Percentiles rank a stretch among this genome's conserved stretches.
These are phyloP conservation scores for Moniliophthora roreri DNA, from an alignment of 1,284 basidiomycete genomes.

Conservation along the genomic window DNA sequence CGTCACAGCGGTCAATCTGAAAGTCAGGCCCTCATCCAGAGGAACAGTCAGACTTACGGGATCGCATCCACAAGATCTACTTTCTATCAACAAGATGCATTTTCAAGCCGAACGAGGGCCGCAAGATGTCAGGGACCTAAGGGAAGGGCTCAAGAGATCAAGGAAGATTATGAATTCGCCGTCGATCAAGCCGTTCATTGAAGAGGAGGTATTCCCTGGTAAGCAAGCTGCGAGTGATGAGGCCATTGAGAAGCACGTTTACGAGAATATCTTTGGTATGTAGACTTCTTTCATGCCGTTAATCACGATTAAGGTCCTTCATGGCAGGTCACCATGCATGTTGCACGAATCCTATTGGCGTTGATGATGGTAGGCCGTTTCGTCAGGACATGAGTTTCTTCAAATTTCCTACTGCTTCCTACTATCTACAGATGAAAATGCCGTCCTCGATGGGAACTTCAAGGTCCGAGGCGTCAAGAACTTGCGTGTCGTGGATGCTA, in stretches of 20 bases:
- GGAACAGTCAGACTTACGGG: conserved; percentile 29
- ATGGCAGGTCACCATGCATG: conserved; percentile 30
- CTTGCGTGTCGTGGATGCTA: conserved; percentile 30
- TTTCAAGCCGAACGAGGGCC: conserved; percentile 25
- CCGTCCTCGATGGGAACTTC: conserved; percentile 31
- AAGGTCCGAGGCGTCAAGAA: conserved; percentile 25
- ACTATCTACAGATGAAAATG: conserved; percentile 22
- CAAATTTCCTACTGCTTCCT: too few relatives aligned
- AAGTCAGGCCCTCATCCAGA: conserved; percentile 26
- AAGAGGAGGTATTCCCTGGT: conserved; percentile 24
- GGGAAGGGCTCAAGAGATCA: conserved; percentile 26
- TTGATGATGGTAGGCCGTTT: conserved; percentile 19
- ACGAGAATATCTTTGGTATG: conserved; percentile 26
- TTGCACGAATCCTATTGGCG: conserved; percentile 30
- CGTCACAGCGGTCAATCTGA: conserved; percentile 26
- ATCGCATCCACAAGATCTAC: conserved; percentile 28
- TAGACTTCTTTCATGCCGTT: not conserved
- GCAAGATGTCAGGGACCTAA: conserved; percentile 24
- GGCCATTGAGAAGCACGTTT: conserved; percentile 22
- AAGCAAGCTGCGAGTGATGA: conserved; percentile 23
- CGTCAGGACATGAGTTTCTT: not conserved
- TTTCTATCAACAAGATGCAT: conserved; percentile 28
- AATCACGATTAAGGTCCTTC: not conserved
- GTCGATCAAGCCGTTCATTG: conserved; percentile 21
- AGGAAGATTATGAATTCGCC: conserved; percentile 21